Evolutionary conservation across 306 rosid genomes (phyloP).

Genomic region (Medicago truncatula): MtrunA17r5.0-ANR NC_053045.1:44988501-44989000

Average conservation of each 20-base stretch:
- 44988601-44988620: background rate
- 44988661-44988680: too few relatives aligned
- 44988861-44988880: too few relatives aligned
- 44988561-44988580: background rate
- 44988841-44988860: too few relatives aligned
- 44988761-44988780: background rate
- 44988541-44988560: background rate
- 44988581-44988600: background rate
- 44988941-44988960: too few relatives aligned
- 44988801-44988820: too few relatives aligned
- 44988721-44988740: background rate
- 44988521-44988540: background rate
- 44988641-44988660: too few relatives aligned
- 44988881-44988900: background rate
- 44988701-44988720: background rate
- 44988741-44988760: background rate
- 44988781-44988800: too few relatives aligned
- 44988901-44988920: background rate
- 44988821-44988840: too few relatives aligned
- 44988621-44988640: too few relatives aligned
- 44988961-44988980: too few relatives aligned
- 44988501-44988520: background rate
- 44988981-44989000: too few relatives aligned
- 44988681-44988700: background rate
- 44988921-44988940: too few relatives aligned